A percentile compares a stretch with the other conserved stretches of the same genome.
phyloP scores from a whole-genome alignment of 2,329 filamentous ascomycete genomes.

The Neonectria hederae region DNA sequence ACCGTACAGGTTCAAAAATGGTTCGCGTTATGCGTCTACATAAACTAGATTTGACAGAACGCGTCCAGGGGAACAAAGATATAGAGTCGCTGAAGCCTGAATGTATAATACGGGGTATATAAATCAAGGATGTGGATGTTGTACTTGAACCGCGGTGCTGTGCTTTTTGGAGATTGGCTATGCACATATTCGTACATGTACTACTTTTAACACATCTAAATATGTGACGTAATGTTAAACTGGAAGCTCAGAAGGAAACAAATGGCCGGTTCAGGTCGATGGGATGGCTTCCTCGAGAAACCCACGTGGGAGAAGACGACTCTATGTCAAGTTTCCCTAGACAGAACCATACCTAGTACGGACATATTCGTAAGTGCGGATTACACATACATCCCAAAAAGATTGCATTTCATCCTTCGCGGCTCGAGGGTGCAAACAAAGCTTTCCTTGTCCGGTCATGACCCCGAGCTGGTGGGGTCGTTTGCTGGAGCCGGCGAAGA shows the following conservation, averaged over 20 bases:
- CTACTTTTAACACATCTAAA: too few relatives aligned
- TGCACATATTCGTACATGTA: background rate
- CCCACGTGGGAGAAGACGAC: conserved; percentile 1
- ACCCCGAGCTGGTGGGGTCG: conserved; percentile 1
- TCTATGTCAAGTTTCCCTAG: background rate
- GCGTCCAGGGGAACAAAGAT: background rate
- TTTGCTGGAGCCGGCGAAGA: background rate
- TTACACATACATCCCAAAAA: background rate
- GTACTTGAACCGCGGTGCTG: background rate
- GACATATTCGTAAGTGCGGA: background rate
- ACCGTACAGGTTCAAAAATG: background rate
- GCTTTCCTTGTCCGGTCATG: conserved; percentile 1
- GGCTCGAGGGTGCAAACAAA: background rate
- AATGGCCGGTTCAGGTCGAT: background rate
- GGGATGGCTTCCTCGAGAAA: background rate
- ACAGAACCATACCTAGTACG: background rate
- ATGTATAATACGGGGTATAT: background rate
- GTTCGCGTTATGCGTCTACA: background rate
- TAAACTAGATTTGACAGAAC: background rate
- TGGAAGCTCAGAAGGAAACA: conserved; percentile 5
- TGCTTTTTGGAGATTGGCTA: background rate
- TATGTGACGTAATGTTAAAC: too few relatives aligned
- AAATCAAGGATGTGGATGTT: background rate
- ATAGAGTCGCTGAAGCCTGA: background rate
- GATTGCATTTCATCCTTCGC: background rate